A percentile compares a stretch with the other conserved stretches of the same genome.
Conservation (phyloP, 2,329 filamentous ascomycete genomes). For the Aaosphaeria arxii region DNA sequence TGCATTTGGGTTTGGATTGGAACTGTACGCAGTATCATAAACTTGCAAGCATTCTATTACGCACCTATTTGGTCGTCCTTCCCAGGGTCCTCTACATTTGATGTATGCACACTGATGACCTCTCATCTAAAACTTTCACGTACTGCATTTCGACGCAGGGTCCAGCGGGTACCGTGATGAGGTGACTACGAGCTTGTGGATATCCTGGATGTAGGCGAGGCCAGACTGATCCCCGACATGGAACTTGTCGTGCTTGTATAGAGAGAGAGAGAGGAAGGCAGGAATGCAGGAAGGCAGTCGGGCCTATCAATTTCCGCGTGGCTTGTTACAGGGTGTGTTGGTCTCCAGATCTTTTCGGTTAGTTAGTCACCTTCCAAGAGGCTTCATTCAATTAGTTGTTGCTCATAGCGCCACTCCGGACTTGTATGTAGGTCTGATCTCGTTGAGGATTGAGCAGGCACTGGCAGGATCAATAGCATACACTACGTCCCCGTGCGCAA, state of each 20-base stretch:
- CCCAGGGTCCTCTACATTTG: not conserved
- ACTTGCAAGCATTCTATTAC: not conserved
- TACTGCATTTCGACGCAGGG: conserved; percentile 2
- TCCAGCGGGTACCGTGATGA: conserved; percentile 1
- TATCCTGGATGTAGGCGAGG: not conserved
- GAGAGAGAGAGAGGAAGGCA: too few relatives aligned
- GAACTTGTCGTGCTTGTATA: not conserved
- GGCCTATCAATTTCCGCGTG: conserved; percentile 1
- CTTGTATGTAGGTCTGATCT: not conserved
- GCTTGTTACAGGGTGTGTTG: not conserved
- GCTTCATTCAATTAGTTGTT: not conserved
- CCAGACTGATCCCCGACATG: not conserved
- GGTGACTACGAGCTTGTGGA: not conserved
- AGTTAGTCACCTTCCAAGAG: not conserved
- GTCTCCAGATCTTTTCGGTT: not conserved
- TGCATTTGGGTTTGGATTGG: too few relatives aligned
- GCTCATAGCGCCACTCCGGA: not conserved
- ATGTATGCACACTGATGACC: conserved; percentile 1
- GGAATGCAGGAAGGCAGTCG: too few relatives aligned
- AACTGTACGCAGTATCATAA: not conserved
- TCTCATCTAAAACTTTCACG: conserved; percentile 2
- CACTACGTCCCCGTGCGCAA: not conserved
- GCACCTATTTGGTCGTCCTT: not conserved
- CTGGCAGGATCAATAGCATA: not conserved
- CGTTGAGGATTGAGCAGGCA: not conserved